A percentile compares a stretch with the other conserved stretches of the same genome.
phyloP scores from a whole-genome alignment of 345 rosid species.

The Melastoma malabathricum region DNA sequence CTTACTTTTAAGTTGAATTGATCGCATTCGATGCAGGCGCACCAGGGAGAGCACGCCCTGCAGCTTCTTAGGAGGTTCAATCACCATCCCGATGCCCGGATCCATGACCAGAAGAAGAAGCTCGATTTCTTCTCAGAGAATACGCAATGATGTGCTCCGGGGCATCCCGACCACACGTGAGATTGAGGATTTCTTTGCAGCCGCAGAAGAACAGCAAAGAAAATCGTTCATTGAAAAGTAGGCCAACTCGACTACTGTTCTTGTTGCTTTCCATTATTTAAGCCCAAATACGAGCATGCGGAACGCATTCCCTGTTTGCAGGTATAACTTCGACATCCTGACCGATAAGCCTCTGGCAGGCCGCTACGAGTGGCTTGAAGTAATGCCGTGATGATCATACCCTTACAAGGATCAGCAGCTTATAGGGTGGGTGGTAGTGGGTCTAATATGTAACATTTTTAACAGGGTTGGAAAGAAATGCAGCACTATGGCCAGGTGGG shows the following conservation, averaged over 20 bases:
- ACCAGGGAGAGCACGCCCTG: conserved; percentile 43
- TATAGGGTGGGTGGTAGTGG: background rate
- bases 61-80: conserved; percentile 19
- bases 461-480: background rate
- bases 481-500: conserved; percentile 3
- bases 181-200: conserved; percentile 66
- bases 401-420: background rate
- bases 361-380: conserved; percentile 62
- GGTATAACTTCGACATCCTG: conserved; percentile 59
- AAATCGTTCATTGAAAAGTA: conserved; percentile 53
- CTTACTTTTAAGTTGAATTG: background rate
- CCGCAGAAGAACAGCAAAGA: conserved; percentile 41
- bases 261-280: too few species aligned
- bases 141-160: conserved; percentile 9
- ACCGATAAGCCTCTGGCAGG: conserved; percentile 68
- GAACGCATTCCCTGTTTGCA: conserved; percentile 7
- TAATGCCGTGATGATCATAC: conserved; percentile 22
- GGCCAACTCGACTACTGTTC: too few species aligned
- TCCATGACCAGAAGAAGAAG: conserved; percentile 26
- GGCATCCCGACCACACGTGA: conserved; percentile 34
- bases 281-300: too few species aligned
- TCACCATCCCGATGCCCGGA: conserved; percentile 16
- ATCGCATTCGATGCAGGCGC: conserved; percentile 16
- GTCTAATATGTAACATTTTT: conserved; percentile 1
- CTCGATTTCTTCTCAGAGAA: conserved; percentile 16